A percentile compares a stretch with the other conserved stretches of the same genome.
These are phyloP conservation scores for Clonostachys chloroleuca DNA, from an alignment of 2,329 filamentous ascomycete species.

Conservation along the genomic window DNA sequence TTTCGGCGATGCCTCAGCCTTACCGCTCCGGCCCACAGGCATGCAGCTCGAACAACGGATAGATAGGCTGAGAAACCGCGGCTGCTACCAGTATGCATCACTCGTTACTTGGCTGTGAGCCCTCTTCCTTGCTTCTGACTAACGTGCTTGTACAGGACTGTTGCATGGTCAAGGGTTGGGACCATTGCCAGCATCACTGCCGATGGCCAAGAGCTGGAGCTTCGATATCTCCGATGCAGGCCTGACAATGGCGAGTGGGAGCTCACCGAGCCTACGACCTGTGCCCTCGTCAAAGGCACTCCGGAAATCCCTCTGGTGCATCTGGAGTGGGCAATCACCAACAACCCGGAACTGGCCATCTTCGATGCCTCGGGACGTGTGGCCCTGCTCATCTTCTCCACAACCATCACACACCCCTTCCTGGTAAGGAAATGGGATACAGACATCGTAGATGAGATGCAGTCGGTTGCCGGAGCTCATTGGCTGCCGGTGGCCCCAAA, in stretches of 20 bases:
- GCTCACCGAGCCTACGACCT: constrained; percentile 66
- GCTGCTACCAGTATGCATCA: constrained; percentile 74
- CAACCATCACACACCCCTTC: constrained; percentile 69
- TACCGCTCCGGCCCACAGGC: constrained; percentile 36
- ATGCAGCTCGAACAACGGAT: constrained; percentile 70
- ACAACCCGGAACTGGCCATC: constrained; percentile 75
- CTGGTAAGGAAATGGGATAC: constrained; percentile 55
- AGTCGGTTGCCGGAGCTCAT: constrained; percentile 75
- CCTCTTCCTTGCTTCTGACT: constrained; percentile 5
- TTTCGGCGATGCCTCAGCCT: constrained; percentile 67
- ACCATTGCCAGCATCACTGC: constrained; percentile 77
- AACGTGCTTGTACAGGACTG: constrained; percentile 46
- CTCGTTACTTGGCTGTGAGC: not conserved
- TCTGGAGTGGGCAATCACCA: constrained; percentile 72
- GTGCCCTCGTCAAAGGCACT: constrained; percentile 56
- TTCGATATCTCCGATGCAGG: constrained; percentile 68
- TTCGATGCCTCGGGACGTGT: constrained; percentile 77
- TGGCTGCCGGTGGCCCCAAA: constrained; percentile 66
- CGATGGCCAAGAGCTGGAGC: constrained; percentile 65
- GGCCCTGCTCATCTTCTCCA: constrained; percentile 66
- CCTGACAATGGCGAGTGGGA: constrained; percentile 69
- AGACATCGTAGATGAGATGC: constrained; percentile 71
- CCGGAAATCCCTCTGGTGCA: constrained; percentile 69
- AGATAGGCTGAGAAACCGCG: constrained; percentile 70
- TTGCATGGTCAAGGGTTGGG: constrained; percentile 85